Base-by-base conservation (phyloP, 2,329 filamentous ascomycete genomes). In the Magnaporthales sp. region DNA sequence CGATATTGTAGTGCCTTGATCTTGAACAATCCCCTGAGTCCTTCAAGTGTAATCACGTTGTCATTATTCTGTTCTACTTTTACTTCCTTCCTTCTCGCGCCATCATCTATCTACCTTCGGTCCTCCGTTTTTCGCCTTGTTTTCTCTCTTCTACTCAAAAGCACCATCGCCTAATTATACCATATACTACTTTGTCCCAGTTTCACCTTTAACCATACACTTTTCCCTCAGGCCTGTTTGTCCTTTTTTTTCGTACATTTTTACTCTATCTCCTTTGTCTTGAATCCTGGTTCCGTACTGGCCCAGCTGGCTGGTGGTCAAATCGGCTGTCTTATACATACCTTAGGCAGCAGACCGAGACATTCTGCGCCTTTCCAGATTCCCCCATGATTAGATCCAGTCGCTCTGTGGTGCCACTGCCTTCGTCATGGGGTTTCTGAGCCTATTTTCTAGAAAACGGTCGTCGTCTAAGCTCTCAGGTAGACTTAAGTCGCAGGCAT, bases 381-480 rank as follows among this genome's bases (percentile, higher is more conserved):
- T 64, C 15, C 26, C n/a, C 22, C 22, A 54, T 19, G 15, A 63
- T n/a, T 15, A 7, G 15, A 15, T 11, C 4, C 61, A 63, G 22
- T 38, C 30, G 61, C 11, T 19, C 22, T 62, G 29, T 19, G n/a
- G 27, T 24, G n/a, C 63, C 66, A 26, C 51, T 61, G 54, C 56
- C 11, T 62, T 60, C 63, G 70, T 63, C 63, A 77, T 77, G 75
- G 75, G 75, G 66, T 69, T 77, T 66, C 68, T 77, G 62, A 73
- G 72, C 69, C 73, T 77, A 38, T 63, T 77, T 46, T 69, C 71
- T 5, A 71, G 68, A 60, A 75, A 71, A 64, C 46, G 69, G 13
- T 61, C 68, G 26, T 60, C 68, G 19, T 69, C 72, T 26, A 74
- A 71, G 66, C 65, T 38, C 5, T 64, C 51, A 24, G 63, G 68